Evolutionary conservation across 2,329 filamentous ascomycete species (phyloP).

Genomic region (Verruconis gallopava): DNA sequence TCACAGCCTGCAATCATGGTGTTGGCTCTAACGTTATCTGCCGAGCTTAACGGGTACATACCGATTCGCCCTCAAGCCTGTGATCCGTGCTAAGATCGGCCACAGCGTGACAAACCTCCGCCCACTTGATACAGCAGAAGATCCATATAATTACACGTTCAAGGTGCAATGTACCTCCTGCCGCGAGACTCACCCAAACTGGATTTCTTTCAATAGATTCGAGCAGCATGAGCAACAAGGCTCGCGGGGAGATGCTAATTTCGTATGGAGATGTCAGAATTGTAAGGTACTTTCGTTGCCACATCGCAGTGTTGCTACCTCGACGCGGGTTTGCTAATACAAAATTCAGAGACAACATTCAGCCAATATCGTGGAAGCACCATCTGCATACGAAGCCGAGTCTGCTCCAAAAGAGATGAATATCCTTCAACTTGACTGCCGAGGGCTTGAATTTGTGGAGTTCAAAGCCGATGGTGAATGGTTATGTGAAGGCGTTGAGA

Average conservation of each 20-base stretch:
- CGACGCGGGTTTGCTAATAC: not conserved
- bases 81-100: conserved; percentile 8
- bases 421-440: conserved; percentile 83
- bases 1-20: too few relatives aligned
- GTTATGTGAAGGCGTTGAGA: conserved; percentile 71
- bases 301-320: not conserved
- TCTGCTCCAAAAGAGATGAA: conserved; percentile 65
- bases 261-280: conserved; percentile 98
- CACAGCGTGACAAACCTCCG: conserved; percentile 77
- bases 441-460: conserved; percentile 80
- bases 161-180: conserved; percentile 98
- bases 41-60: conserved; percentile 55
- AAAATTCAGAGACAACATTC: conserved; percentile 60
- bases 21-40: conserved; percentile 53
- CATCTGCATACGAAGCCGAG: conserved; percentile 52
- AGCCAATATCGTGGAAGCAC: conserved; percentile 65
- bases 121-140: conserved; percentile 67
- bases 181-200: conserved; percentile 77
- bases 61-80: conserved; percentile 1
- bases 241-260: conserved; percentile 91
- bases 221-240: conserved; percentile 84
- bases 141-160: conserved; percentile 94
- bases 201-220: conserved; percentile 67
- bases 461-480: conserved; percentile 91
- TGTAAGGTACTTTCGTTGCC: conserved; percentile 58